A percentile compares a stretch with the other conserved stretches of the same genome.
phyloP scores from a whole-genome alignment of 2,329 filamentous ascomycete species.

The Fusarium begoniae region DNA sequence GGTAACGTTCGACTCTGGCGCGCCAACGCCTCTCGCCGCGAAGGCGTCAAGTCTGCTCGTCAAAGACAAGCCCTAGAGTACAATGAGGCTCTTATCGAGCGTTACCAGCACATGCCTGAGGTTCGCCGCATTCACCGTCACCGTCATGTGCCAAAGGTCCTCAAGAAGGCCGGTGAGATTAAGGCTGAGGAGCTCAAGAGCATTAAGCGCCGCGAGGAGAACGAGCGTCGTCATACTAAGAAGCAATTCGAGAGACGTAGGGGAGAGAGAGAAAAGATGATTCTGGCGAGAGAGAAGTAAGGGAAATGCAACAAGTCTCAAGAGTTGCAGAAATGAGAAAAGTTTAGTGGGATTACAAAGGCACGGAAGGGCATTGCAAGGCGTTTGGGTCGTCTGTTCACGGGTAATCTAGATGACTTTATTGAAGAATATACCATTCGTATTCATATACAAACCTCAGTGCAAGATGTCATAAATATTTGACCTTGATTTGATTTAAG shows the following conservation, averaged over 20 bases:
- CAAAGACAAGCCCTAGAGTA: slow-evolving; percentile 93
- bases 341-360: slow-evolving; percentile 31
- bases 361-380: slow-evolving; percentile 46
- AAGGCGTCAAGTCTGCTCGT: slow-evolving; percentile 84
- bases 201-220: slow-evolving; percentile 92
- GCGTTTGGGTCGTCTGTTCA: slow-evolving; percentile 44
- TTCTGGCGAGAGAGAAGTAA: slow-evolving; percentile 72
- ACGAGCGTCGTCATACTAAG: slow-evolving; percentile 89
- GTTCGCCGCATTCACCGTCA: slow-evolving; percentile 90
- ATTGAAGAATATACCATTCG: slow-evolving; percentile 35
- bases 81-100: slow-evolving; percentile 81
- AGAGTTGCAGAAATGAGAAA: slow-evolving; percentile 8
- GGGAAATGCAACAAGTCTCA: slow-evolving; percentile 17
- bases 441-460: neutral
- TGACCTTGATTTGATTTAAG: neutral
- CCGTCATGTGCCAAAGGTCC: slow-evolving; percentile 87
- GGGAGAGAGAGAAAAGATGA: slow-evolving; percentile 91
- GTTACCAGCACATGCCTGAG: slow-evolving; percentile 96
- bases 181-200: slow-evolving; percentile 88
- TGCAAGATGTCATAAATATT: neutral
- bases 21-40: slow-evolving; percentile 81
- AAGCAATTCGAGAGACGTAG: slow-evolving; percentile 79
- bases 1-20: slow-evolving; percentile 91
- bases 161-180: slow-evolving; percentile 97
- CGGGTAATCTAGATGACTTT: slow-evolving; percentile 30